Base-by-base conservation (phyloP, 164 flowering plant genomes). In the Stephania cephalantha region DNA sequence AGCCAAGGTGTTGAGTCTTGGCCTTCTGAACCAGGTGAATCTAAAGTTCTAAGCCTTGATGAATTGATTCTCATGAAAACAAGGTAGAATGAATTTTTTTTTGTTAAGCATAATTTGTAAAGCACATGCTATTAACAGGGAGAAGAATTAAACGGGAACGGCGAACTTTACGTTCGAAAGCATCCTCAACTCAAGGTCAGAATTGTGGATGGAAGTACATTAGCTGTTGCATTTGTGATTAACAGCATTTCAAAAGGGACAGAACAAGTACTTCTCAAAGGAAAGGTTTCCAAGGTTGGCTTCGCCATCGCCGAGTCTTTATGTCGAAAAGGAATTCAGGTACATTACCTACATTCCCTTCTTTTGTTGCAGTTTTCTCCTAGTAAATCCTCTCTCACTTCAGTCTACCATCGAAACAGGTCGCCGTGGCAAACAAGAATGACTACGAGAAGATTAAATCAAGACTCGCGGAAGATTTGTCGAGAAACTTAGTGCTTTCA, bases 21-120 rank as follows among this genome's bases (percentile, higher is more conserved):
- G 93, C 17, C 86, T 93, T 42, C 68, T 86, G 58, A 93, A 93
- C 73, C 98, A 93, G 89, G 91, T 65, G 79, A 79, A 74, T 20
- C 31, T 11, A 61, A 6, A 89, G 3, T 48, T 35, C 42, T 35
- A 35, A 35, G 4, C 42, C 42, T 35, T 35, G 42, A 35, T 35
- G 42, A 35, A 35, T 35, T 35, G 42, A 35, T 35, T 35, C 42
- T 35, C 42, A 73, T 42, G n/a, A 42, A 45, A 73, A n/a, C n/a
- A 18, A 15, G 20, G 52, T 61, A 35, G 44, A 10, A 46, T 65
- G 12, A n/a, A 8, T 4, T 12, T 9, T 45, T 45, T 68, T 45
- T 18, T 1, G 42, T 35, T 35, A 35, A 35, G 42, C 2, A 35
- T 72, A 45, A 68, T 17, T 45, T 31, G 5, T n/a, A n/a, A 29